Percentiles rank a stretch among this genome's conserved stretches.
phyloP scores from a whole-genome alignment of 2,329 filamentous ascomycete species.

The Tympanopsis confertula region DNA sequence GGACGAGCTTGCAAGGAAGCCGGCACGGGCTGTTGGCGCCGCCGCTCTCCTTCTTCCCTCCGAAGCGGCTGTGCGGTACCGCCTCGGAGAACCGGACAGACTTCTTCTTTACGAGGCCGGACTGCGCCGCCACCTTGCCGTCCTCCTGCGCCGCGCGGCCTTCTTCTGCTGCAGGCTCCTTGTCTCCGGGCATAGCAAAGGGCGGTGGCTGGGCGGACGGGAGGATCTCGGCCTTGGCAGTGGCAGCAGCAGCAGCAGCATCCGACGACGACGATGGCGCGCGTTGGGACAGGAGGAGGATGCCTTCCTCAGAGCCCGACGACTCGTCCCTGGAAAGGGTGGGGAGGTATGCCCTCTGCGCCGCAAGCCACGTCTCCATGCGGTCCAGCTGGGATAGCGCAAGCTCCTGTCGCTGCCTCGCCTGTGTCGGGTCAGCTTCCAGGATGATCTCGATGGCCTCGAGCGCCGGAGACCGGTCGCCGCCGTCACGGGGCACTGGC shows the following conservation, averaged over 20 bases:
- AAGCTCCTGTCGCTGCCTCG: slow-evolving; percentile 58
- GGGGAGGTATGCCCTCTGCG: slow-evolving; percentile 64
- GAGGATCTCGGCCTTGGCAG: not conserved
- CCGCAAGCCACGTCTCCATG: slow-evolving; percentile 75
- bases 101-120: slow-evolving; percentile 45
- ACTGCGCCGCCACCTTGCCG: slow-evolving; percentile 13
- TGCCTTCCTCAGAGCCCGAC: slow-evolving; percentile 13
- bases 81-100: slow-evolving; percentile 61
- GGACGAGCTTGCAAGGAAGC: slow-evolving; percentile 37
- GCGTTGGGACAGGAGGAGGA: slow-evolving; percentile 9
- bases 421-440: slow-evolving; percentile 67
- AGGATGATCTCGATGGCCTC: slow-evolving; percentile 52
- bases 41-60: too few relatives aligned
- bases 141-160: slow-evolving; percentile 3
- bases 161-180: slow-evolving; percentile 4
- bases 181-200: slow-evolving; percentile 3
- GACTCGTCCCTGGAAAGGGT: slow-evolving; percentile 9
- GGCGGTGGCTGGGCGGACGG: not conserved
- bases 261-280: not conserved
- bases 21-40: slow-evolving; percentile 25
- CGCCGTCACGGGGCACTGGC: slow-evolving; percentile 11
- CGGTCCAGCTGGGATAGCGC: slow-evolving; percentile 69
- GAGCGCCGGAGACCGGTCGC: slow-evolving; percentile 33
- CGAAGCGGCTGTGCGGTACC: slow-evolving; percentile 24
- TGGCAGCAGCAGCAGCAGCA: not conserved